Conservation (phyloP, 495 filamentous ascomycete genomes). For the Neurospora sp. region DNA sequence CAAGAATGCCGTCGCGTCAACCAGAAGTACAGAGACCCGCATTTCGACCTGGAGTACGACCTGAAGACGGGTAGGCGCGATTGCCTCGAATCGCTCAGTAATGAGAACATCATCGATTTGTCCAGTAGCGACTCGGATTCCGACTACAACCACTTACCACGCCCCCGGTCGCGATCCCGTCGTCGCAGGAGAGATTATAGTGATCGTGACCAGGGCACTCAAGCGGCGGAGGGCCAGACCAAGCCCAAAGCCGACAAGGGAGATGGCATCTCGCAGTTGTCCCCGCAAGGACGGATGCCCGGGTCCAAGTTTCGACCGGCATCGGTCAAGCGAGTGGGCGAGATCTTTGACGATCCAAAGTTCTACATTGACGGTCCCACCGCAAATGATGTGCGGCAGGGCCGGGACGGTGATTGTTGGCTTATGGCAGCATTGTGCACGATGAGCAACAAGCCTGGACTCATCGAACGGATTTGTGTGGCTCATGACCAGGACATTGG, state of each 20-base stretch:
- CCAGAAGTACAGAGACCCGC: constrained; percentile 79
- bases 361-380: constrained; percentile 79
- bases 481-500: constrained; percentile 68
- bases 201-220: not conserved
- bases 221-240: not conserved
- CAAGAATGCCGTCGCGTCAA: constrained; percentile 77
- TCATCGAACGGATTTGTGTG: constrained; percentile 81
- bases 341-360: constrained; percentile 79
- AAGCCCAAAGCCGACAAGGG: not conserved
- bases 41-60: constrained; percentile 82
- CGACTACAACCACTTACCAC: not conserved
- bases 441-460: constrained; percentile 64
- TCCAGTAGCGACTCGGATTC: constrained; percentile 5
- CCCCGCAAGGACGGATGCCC: constrained; percentile 7
- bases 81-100: constrained; percentile 53
- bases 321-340: constrained; percentile 59
- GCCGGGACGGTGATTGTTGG: constrained; percentile 83
- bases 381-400: constrained; percentile 74
- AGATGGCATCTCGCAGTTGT: not conserved
- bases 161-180: not conserved
- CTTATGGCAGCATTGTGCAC: constrained; percentile 80
- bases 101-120: constrained; percentile 9
- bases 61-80: constrained; percentile 50
- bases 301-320: constrained; percentile 38
- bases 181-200: not conserved